Percentiles rank a stretch among this genome's conserved stretches.
Conservation (phyloP, 1,284 basidiomycete species). For the Trametes polyzona region DNA sequence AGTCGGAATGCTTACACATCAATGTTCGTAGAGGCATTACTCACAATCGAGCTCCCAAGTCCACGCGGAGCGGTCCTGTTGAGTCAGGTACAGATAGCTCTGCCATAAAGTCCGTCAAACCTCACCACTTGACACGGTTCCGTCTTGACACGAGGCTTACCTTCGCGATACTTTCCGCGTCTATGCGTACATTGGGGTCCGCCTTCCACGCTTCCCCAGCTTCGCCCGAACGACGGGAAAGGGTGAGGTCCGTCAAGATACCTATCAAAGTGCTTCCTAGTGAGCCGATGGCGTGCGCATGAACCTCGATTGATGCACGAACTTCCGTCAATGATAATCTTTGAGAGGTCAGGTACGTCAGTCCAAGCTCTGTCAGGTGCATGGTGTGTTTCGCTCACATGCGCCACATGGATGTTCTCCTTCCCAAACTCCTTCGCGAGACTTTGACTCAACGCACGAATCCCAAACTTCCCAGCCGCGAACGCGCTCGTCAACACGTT, state of each 20-base stretch:
- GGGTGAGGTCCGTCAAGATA: conserved; percentile 53
- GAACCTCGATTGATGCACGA: background rate
- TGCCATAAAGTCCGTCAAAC: conserved; percentile 15
- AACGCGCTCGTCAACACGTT: conserved; percentile 67
- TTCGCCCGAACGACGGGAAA: conserved; percentile 16
- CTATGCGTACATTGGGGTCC: conserved; percentile 52
- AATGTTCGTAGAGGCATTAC: conserved; percentile 7
- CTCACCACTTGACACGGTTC: background rate
- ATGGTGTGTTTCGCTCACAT: conserved; percentile 55
- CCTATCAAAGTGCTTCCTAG: conserved; percentile 23
- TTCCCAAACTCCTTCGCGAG: conserved; percentile 80
- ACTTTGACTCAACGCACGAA: conserved; percentile 72
- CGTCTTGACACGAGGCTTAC: conserved; percentile 38
- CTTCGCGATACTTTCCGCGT: conserved; percentile 67
- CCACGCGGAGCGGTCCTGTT: conserved; percentile 51
- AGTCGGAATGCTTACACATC: background rate
- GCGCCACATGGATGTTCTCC: conserved; percentile 70
- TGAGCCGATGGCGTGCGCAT: background rate
- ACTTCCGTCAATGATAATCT: conserved; percentile 46
- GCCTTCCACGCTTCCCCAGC: conserved; percentile 45
- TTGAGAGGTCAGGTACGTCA: background rate
- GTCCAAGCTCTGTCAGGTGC: background rate
- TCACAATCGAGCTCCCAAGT: conserved; percentile 52
- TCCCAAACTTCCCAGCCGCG: conserved; percentile 66
- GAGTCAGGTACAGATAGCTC: conserved; percentile 43